These are phyloP conservation scores for Hansenula sp. DNA, from an alignment of 1,139 yeast genomes.

Conservation along the genomic window DNA sequence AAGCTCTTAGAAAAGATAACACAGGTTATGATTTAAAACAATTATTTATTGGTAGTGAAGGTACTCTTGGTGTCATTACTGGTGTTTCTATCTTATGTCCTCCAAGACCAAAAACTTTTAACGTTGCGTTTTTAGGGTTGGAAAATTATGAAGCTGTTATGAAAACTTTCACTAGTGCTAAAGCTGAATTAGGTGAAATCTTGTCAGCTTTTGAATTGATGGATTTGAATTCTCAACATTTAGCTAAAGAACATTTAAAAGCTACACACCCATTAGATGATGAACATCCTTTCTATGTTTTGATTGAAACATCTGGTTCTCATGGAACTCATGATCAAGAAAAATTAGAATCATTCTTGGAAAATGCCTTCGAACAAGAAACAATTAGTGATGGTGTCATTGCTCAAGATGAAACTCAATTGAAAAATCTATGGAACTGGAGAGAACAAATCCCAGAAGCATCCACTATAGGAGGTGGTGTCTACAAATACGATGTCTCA, in stretches of 20 bases:
- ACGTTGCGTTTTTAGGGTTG: constrained; percentile 86
- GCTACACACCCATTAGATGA: constrained; percentile 76
- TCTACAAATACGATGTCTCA: constrained; percentile 93
- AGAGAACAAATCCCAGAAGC: constrained; percentile 94
- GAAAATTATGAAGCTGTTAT: constrained; percentile 79
- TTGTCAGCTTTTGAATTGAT: constrained; percentile 92
- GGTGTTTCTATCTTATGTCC: constrained; percentile 90
- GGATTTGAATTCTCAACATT: constrained; percentile 73
- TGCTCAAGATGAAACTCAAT: constrained; percentile 91
- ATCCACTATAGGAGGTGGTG: constrained; percentile 82
- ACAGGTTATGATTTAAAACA: constrained; percentile 94
- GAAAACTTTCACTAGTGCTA: constrained; percentile 75
- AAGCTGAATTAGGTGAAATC: constrained; percentile 75
- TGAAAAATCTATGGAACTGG: constrained; percentile 86
- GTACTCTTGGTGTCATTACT: constrained; percentile 85
- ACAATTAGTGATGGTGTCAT: constrained; percentile 87
- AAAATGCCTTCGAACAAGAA: constrained; percentile 78
- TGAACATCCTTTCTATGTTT: constrained; percentile 77
- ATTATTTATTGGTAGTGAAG: constrained; percentile 89
- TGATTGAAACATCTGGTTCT: constrained; percentile 93
- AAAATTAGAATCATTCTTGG: constrained; percentile 76
- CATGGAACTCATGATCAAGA: constrained; percentile 81
- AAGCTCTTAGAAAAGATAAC: constrained; percentile 85
- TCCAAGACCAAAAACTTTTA: constrained; percentile 81
- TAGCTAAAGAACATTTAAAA: constrained; percentile 54